Conservation (phyloP, 176 grass and related monocot genomes). For the Melocanna baccifera region DNA sequence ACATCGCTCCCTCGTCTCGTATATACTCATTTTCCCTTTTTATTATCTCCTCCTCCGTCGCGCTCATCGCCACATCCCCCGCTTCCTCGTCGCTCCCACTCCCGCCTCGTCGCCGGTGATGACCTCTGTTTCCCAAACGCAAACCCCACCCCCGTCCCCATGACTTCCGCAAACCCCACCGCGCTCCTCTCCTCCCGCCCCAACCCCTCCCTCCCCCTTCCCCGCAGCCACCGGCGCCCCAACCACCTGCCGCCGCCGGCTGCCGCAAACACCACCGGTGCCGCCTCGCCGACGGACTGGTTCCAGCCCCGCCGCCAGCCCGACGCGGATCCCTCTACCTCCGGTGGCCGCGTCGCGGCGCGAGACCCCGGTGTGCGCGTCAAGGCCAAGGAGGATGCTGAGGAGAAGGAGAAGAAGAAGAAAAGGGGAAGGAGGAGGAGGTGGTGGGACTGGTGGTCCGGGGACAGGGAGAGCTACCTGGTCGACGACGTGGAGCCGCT, state of each 20-base stretch:
- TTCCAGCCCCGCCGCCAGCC: constrained; percentile 42
- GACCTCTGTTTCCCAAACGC: constrained; percentile 19
- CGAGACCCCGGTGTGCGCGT: constrained; percentile 77
- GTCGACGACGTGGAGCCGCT: constrained; percentile 69
- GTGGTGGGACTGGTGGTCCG: constrained; percentile 89
- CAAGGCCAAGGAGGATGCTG: constrained; percentile 61
- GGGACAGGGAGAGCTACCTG: constrained; percentile 90
- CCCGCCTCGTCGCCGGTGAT: constrained; percentile 32
- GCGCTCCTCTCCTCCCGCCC: constrained; percentile 32
- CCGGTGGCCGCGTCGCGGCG: constrained; percentile 47
- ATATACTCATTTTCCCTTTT: background rate
- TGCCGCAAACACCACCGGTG: constrained; percentile 63
- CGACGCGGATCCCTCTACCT: constrained; percentile 24
- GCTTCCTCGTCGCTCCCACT: background rate
- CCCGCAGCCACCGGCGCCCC: background rate
- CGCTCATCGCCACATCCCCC: constrained; percentile 3
- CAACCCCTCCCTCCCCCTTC: constrained; percentile 3
- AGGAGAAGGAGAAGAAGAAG: constrained; percentile 34
- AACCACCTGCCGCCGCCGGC: background rate
- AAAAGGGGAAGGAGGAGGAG: constrained; percentile 33
- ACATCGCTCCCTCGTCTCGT: constrained; percentile 11
- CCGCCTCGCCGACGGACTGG: constrained; percentile 58
- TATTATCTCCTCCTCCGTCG: background rate
- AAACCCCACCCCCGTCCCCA: constrained; percentile 20
- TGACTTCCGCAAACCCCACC: constrained; percentile 42